Evolutionary conservation across 2,329 filamentous ascomycete genomes (phyloP), one percentile per base, ranked within the genome.

Genomic region (Alternaria sp.): DNA sequence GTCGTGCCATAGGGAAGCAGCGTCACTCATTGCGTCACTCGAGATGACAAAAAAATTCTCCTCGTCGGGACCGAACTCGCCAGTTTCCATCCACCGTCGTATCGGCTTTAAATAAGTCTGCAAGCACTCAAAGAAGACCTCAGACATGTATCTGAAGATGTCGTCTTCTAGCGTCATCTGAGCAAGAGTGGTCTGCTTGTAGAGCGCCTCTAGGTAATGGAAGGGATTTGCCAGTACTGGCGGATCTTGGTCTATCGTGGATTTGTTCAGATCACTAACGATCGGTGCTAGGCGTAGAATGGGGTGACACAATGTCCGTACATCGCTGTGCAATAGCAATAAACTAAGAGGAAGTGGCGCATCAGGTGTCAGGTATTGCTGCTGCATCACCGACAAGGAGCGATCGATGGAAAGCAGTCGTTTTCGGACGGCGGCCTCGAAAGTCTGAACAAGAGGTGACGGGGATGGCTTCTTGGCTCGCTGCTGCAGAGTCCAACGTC

Each of bases 41-140:
- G 89, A 84, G 3, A 84, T 84, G 5, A 97, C 84, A 69, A 97
- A 97, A 72, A 96, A 95, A 0, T 86, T 84, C 60, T 86, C 86
- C 64, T 93, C 88, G 1, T 83, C 83, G 0, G 84, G 78, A 2
- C 85, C 80, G 3, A 97, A 79, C 53, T 88, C 85, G 0, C 94
- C 94, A 36, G 86, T 84, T 68, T 92, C 88, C 88, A 97, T 94
- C 94, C 94, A 98, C 14, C 83, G 80, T 34, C 88, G 85, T 42
- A 97, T 89, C 0, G 93, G 91, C 37, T 87, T 87, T 36, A 96
- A 82, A 74, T 97, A 98, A 1, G 92, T 87, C 56, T 88, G 86
- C 58, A 97, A 90, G 71, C 92, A 96, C 44, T 90, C 85, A 54
- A 95, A 88, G 72, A 97, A 95, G 3, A 95, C 82, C 0, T 80